Percentiles rank a stretch among this genome's conserved stretches.
These are phyloP conservation scores for Lachnellula willkommii DNA, from an alignment of 2,329 filamentous ascomycete genomes.

Conservation along the genomic window DNA sequence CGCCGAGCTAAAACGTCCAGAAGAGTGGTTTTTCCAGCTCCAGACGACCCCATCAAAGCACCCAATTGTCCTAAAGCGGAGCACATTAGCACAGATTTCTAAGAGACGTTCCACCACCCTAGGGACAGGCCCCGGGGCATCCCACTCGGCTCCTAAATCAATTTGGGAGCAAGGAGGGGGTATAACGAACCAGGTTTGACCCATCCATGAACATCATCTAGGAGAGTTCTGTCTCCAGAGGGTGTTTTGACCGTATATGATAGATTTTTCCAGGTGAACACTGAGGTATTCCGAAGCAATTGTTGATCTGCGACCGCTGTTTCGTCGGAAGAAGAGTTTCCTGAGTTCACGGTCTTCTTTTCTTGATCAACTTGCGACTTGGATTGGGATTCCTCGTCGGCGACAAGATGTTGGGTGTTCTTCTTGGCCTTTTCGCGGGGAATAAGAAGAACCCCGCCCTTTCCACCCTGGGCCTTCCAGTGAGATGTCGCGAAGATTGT, in stretches of 20 bases:
- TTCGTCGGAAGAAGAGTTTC: slow-evolving; percentile 14
- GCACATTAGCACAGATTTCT: too few relatives aligned
- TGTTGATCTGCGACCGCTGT: slow-evolving; percentile 37
- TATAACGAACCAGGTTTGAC: slow-evolving; percentile 54
- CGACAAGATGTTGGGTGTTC: slow-evolving; percentile 28
- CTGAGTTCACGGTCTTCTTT: slow-evolving; percentile 9
- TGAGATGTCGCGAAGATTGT: slow-evolving; percentile 53
- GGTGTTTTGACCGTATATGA: slow-evolving; percentile 61
- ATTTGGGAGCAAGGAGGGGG: too few relatives aligned
- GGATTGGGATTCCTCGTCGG: slow-evolving; percentile 45
- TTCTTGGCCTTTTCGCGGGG: slow-evolving; percentile 53
- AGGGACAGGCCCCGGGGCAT: too few relatives aligned
- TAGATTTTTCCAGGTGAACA: slow-evolving; percentile 72
- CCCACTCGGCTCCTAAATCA: too few relatives aligned
- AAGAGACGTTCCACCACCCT: too few relatives aligned
- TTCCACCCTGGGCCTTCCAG: slow-evolving; percentile 51
- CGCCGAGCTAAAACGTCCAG: slow-evolving; percentile 54
- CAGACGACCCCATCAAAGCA: slow-evolving; percentile 54
- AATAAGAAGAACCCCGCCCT: slow-evolving; percentile 52
- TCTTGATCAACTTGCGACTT: slow-evolving; percentile 6
- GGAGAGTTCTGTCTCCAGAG: slow-evolving; percentile 57
- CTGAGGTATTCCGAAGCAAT: slow-evolving; percentile 57
- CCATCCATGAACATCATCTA: slow-evolving; percentile 78
- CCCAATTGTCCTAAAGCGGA: slow-evolving; percentile 44
- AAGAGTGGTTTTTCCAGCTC: slow-evolving; percentile 58